These are phyloP conservation scores for Ophiostoma quercus DNA, from an alignment of 2,329 filamentous ascomycete genomes.

Conservation along the genomic window DNA sequence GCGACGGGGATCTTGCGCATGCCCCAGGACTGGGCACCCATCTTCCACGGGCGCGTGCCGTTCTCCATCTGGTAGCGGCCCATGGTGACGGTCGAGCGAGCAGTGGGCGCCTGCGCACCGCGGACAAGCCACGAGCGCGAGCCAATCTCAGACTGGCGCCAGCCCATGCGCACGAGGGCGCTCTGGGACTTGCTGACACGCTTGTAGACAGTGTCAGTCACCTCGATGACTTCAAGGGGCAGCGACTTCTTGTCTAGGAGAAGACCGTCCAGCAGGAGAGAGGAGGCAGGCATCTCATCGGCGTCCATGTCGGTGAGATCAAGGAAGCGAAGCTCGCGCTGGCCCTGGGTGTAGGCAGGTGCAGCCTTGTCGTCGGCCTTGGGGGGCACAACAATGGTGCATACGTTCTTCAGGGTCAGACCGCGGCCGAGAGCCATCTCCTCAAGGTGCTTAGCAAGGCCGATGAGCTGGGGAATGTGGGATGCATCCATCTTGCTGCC, in stretches of 20 bases:
- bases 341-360: not conserved
- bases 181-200: slow-evolving; percentile 58
- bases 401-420: slow-evolving; percentile 60
- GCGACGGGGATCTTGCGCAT: slow-evolving; percentile 91
- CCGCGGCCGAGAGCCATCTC: slow-evolving; percentile 69
- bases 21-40: slow-evolving; percentile 79
- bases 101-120: slow-evolving; percentile 32
- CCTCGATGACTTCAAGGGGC: slow-evolving; percentile 71
- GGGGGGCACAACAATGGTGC: slow-evolving; percentile 55
- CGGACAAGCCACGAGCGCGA: slow-evolving; percentile 63
- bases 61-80: slow-evolving; percentile 32
- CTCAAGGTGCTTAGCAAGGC: slow-evolving; percentile 66
- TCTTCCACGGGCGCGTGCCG: slow-evolving; percentile 66
- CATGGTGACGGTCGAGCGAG: slow-evolving; percentile 1
- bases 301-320: slow-evolving; percentile 68
- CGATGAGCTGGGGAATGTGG: slow-evolving; percentile 59
- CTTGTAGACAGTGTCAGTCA: slow-evolving; percentile 62
- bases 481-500: slow-evolving; percentile 63
- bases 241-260: slow-evolving; percentile 56
- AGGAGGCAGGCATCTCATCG: slow-evolving; percentile 53
- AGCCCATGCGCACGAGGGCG: slow-evolving; percentile 58
- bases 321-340: slow-evolving; percentile 63
- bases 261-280: slow-evolving; percentile 47
- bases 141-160: slow-evolving; percentile 66
- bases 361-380: slow-evolving; percentile 30